Evolutionary conservation across 352 stramenopile species (phyloP).

Genomic region (Globisporangium cylindrosporum): DNA sequence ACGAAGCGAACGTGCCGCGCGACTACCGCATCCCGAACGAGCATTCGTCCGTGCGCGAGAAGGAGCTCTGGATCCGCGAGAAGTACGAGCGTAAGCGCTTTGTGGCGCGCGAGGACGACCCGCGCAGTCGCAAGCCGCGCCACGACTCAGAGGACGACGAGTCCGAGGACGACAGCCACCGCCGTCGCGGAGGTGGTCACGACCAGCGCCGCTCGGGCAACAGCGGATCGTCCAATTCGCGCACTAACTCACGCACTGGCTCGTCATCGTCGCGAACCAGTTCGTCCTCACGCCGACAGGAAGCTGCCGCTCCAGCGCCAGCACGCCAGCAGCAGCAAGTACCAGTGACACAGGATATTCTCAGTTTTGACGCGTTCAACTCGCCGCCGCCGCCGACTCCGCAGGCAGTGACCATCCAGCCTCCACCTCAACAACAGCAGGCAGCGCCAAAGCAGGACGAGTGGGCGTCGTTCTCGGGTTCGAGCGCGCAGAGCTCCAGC

Average conservation of each 20-base stretch:
- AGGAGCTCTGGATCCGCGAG: slow-evolving; percentile 89
- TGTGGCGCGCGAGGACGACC: slow-evolving; percentile 41
- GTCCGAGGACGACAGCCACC: slow-evolving; percentile 6
- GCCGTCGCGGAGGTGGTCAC: slow-evolving; percentile 15
- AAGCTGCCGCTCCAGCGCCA: slow-evolving; percentile 26
- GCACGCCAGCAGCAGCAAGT: slow-evolving; percentile 9
- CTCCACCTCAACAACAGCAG: slow-evolving; percentile 10
- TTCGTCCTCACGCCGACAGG: slow-evolving; percentile 29
- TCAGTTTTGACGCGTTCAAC: slow-evolving; percentile 73
- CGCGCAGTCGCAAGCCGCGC: slow-evolving; percentile 34
- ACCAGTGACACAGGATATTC: slow-evolving; percentile 51
- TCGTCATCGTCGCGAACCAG: slow-evolving; percentile 26
- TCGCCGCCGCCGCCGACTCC: slow-evolving; percentile 29
- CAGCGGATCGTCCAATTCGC: slow-evolving; percentile 26
- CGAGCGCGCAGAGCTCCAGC: slow-evolving; percentile 31
- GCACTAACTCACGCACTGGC: slow-evolving; percentile 20
- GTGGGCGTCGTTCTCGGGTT: slow-evolving; percentile 70
- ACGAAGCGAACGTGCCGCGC: slow-evolving; percentile 78
- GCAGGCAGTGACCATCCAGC: slow-evolving; percentile 19
- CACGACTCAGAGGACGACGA: slow-evolving; percentile 41
- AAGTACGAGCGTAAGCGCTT: slow-evolving; percentile 90
- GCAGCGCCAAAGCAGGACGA: slow-evolving; percentile 52
- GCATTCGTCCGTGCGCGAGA: slow-evolving; percentile 79
- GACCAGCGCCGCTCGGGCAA: slow-evolving; percentile 16
- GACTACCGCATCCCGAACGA: slow-evolving; percentile 80